Base-by-base conservation (phyloP, 1,139 yeast species). In the Ogataea hybrid region DNA sequence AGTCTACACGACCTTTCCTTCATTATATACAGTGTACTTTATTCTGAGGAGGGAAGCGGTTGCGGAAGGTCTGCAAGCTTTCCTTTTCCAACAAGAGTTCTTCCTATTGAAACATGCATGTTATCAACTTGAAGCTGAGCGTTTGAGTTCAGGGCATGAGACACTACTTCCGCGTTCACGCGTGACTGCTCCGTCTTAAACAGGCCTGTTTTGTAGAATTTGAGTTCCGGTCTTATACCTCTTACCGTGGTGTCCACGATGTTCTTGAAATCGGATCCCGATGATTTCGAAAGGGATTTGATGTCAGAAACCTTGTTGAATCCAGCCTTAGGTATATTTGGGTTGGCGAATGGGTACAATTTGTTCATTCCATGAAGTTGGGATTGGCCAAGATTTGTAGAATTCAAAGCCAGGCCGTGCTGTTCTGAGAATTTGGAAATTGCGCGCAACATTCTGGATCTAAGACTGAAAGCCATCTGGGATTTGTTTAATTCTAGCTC, bases 131-230 rank as follows among this genome's bases (percentile, higher is more conserved):
- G 54, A 20, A 59, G 36, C 37, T 58, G 63, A 5, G 63, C 47
- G 25, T 59, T 59, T 27, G 53, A 47, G 40, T 59, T 59, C 35
- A 59, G 45, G 2, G 54, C 49, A 36, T 59, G 56, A 6, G 52
- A 54, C 29, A 59, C 60, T 14, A 51, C 63, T 30, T 56, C 55
- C 3, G 62, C 61, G 39, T 57, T 57, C 25, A 59, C 43, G 25
- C 49, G 47, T 25, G 46, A 34, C 28, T 50, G 54, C 21, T 48
- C 48, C 11, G 59, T 58, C 37, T 49, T 51, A 46, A 47, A 56
- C 3, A 47, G 30, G 3, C 35, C 37, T 5, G 45, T 25, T 14
- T 53, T 33, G 39, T 52, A 51, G 22, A 48, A 44, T 1, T 35
- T 32, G 16, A 58, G 22, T 39, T 59, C 62, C 6, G 43, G 48